Base-by-base conservation (phyloP, 2,329 filamentous ascomycete genomes). In the Zasmidium angulare region DNA sequence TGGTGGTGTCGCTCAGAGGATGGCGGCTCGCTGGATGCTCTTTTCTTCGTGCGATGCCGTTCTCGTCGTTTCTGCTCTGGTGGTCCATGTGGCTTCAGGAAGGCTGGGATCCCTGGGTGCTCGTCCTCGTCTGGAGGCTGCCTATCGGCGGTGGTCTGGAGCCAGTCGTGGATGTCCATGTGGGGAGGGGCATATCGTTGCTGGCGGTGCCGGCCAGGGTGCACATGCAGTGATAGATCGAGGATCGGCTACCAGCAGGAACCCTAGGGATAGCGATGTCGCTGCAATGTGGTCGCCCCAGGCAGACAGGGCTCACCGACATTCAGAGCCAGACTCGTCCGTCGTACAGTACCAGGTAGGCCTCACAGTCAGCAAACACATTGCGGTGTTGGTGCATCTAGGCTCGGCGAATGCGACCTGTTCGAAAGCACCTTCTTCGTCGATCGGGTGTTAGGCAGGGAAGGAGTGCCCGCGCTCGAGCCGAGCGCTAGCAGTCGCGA, bases 131-230 rank as follows among this genome's bases (percentile, higher is more conserved):
- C 70, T 52, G 70, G 67, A 56, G 69, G 66, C 56, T 71, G 68
- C 59, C 73, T 69, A 51, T 74, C 71, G 56, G 70, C 73, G 7
- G 74, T 79, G 56, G 75, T 70, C 53, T 76, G 71, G 50, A 81
- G 72, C 79, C 79, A 81, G 63, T 69, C 72, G 50, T 68, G 68
- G 62, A 81, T 77, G 62, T 81, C 76, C 78, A 80, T 80, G n/a
- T 56, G 56, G 60, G 50, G 56, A 60, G 56, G 55, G 49, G 46
- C 20, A 36, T 50, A 48, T 47, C 46, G 31, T 51, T 52, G 50
- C 53, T 53, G 56, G 57, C 55, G 52, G 24, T 47, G 19, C 50
- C 50, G 48, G 50, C 60, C 56, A 55, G 56, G 53, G 47, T 57
- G n/a, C 50, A 50, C 49, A 53, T 40, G 56, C 36, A 43, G 36